Evolutionary conservation across 2,329 filamentous ascomycete genomes (phyloP).

Genomic region (Aspergillus neoniger): DNA sequence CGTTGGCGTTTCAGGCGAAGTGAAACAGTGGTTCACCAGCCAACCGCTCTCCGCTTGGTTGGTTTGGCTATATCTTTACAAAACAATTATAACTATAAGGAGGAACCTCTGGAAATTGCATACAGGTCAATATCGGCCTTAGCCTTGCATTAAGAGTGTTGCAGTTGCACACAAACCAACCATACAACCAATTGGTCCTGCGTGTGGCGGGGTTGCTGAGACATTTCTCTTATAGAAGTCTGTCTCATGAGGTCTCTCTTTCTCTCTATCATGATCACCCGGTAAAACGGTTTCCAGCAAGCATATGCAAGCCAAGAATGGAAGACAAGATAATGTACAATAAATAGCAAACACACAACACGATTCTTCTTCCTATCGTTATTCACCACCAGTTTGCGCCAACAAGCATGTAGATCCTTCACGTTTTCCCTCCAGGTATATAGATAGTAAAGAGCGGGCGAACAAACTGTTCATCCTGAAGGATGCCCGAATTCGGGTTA

Average conservation of each 20-base stretch:
- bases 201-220: background rate
- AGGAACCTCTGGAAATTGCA: background rate
- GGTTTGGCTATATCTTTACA: too few relatives aligned
- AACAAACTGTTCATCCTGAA: too few relatives aligned
- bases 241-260: background rate
- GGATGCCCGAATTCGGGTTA: too few relatives aligned
- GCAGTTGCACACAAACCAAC: too few relatives aligned
- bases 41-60: too few relatives aligned
- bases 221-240: background rate
- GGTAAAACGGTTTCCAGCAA: background rate
- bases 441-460: background rate
- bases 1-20: background rate
- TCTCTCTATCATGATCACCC: background rate
- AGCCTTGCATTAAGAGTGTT: background rate
- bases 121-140: background rate
- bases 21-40: background rate
- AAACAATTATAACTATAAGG: too few relatives aligned
- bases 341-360: background rate
- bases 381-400: background rate
- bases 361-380: background rate
- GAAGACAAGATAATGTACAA: constrained; percentile 2
- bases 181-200: background rate
- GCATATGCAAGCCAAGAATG: background rate
- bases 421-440: background rate
- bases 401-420: background rate